Conservation (phyloP, 2,329 filamentous ascomycete species). For the Penicillium corylophilum region DNA sequence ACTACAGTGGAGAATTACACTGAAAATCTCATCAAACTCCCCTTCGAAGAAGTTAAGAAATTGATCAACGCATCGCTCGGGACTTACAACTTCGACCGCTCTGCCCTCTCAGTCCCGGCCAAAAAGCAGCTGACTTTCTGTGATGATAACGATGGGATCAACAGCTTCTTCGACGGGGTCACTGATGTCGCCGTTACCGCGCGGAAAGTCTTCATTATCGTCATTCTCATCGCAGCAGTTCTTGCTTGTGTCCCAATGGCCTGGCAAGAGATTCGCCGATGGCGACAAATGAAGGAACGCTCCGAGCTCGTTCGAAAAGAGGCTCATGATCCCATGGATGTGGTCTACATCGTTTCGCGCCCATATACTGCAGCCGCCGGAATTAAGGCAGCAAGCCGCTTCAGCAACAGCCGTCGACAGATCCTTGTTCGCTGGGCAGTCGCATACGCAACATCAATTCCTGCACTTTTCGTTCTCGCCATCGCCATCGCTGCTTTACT, state of each 20-base stretch:
- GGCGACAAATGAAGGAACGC: conserved; percentile 69
- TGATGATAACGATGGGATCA: conserved; percentile 77
- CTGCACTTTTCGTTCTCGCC: conserved; percentile 81
- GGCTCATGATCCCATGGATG: conserved; percentile 77
- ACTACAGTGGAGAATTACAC: conserved; percentile 80
- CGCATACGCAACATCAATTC: conserved; percentile 80
- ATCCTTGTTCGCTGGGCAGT: conserved; percentile 77
- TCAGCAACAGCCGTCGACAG: conserved; percentile 63
- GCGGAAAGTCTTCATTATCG: conserved; percentile 72
- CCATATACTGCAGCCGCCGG: conserved; percentile 73
- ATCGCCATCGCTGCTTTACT: conserved; percentile 80
- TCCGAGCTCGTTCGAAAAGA: conserved; percentile 64
- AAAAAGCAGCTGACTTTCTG: conserved; percentile 86
- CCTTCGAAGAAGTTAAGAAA: conserved; percentile 76
- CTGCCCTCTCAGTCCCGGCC: conserved; percentile 75
- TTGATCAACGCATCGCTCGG: conserved; percentile 70
- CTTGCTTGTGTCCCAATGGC: conserved; percentile 76
- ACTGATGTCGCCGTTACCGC: conserved; percentile 65
- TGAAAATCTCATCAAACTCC: conserved; percentile 68
- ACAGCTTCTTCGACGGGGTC: conserved; percentile 76
- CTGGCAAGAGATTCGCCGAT: conserved; percentile 75
- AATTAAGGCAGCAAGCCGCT: conserved; percentile 65
- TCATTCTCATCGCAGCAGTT: conserved; percentile 69
- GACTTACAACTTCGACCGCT: conserved; percentile 73
- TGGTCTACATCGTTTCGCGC: conserved; percentile 81